A percentile compares a stretch with the other conserved stretches of the same genome.
These are phyloP conservation scores for Punctularia strigosozonata DNA, from an alignment of 768 basidiomycete species.

Conservation along the genomic window DNA sequence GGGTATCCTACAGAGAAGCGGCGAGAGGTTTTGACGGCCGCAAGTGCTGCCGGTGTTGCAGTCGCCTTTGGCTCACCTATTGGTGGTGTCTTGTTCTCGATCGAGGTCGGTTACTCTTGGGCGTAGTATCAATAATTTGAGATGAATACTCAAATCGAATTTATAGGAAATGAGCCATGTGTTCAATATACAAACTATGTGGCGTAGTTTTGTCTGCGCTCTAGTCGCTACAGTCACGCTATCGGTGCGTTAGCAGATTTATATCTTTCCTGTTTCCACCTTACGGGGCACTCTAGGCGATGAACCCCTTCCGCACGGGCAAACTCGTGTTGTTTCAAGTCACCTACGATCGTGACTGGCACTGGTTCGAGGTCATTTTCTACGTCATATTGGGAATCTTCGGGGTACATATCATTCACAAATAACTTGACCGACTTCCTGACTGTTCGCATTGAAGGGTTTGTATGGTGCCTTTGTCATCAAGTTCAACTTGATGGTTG, in stretches of 20 bases:
- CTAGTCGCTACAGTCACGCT: slow-evolving; percentile 93
- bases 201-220: slow-evolving; percentile 96
- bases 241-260: slow-evolving; percentile 51
- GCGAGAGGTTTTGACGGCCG: slow-evolving; percentile 88
- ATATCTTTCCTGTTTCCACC: not conserved
- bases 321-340: slow-evolving; percentile 98
- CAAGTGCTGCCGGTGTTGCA: slow-evolving; percentile 95
- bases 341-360: slow-evolving; percentile 96
- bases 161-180: slow-evolving; percentile 96
- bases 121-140: not conserved
- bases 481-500: slow-evolving; percentile 93
- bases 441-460: slow-evolving; percentile 40
- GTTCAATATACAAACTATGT: slow-evolving; percentile 97
- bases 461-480: slow-evolving; percentile 95
- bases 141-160: slow-evolving; percentile 3
- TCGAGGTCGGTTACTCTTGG: slow-evolving; percentile 66
- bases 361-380: slow-evolving; percentile 97
- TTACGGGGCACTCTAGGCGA: slow-evolving; percentile 42
- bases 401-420: slow-evolving; percentile 49
- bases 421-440: not conserved
- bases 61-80: slow-evolving; percentile 98
- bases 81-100: slow-evolving; percentile 93
- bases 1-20: slow-evolving; percentile 42
- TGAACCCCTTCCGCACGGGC: slow-evolving; percentile 97
- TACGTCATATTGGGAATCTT: slow-evolving; percentile 94